These are phyloP conservation scores for Ceratocystiopsis brevicomis DNA, from an alignment of 2,329 filamentous ascomycete genomes.

Conservation along the genomic window DNA sequence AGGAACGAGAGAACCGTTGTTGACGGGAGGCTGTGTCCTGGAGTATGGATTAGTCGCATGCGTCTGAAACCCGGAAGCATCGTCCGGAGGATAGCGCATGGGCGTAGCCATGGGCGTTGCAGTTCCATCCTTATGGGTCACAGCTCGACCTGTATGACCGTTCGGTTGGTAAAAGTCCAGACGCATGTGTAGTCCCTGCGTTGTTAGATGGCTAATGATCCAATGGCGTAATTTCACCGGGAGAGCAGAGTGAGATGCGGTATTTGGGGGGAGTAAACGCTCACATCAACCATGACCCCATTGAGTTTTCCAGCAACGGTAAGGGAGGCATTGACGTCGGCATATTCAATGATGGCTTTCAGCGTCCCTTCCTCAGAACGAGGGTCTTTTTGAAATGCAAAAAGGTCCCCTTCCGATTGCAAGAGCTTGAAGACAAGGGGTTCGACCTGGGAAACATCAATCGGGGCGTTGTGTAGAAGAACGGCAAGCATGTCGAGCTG, in stretches of 20 bases:
- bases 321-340: constrained; percentile 26
- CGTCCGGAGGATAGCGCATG: constrained; percentile 5
- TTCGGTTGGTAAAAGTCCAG: constrained; percentile 7
- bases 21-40: constrained; percentile 1
- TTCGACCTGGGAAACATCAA: constrained; percentile 14
- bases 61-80: background rate
- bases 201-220: background rate
- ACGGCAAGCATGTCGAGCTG: constrained; percentile 32
- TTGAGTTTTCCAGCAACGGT: constrained; percentile 22
- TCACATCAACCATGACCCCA: constrained; percentile 19
- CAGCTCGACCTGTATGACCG: constrained; percentile 2
- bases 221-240: background rate
- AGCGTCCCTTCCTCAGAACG: constrained; percentile 24
- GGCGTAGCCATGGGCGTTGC: constrained; percentile 10
- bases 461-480: constrained; percentile 8
- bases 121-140: constrained; percentile 2
- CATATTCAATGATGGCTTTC: constrained; percentile 32
- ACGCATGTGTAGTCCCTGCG: constrained; percentile 8
- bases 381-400: constrained; percentile 27
- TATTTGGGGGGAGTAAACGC: background rate
- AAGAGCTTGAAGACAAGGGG: constrained; percentile 23
- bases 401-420: constrained; percentile 29
- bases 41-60: background rate
- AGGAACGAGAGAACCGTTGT: background rate
- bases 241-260: background rate